Percentiles rank a stretch among this genome's conserved stretches.
Conservation (phyloP, 148 eudicot genomes). For the Heliosperma pusillum region DNA sequence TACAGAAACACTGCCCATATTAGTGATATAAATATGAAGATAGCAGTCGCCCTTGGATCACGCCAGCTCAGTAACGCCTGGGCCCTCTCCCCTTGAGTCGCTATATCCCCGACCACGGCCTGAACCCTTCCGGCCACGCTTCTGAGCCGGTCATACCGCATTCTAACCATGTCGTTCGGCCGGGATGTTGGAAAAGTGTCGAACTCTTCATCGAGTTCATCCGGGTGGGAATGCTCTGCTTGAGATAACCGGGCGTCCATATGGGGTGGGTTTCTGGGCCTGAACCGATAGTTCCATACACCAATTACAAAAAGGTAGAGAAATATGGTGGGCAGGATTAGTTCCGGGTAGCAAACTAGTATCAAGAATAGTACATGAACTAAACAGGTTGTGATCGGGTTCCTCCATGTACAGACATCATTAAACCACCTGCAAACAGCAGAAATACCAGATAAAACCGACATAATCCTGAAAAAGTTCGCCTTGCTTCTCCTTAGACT, state of each 20-base stretch:
- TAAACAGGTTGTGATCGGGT: slow-evolving; percentile 76
- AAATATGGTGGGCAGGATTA: slow-evolving; percentile 80
- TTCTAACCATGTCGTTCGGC: slow-evolving; percentile 57
- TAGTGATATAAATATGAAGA: slow-evolving; percentile 65
- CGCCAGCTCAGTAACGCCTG: slow-evolving; percentile 98
- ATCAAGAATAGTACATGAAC: slow-evolving; percentile 79
- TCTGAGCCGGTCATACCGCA: slow-evolving; percentile 74
- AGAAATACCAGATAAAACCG: slow-evolving; percentile 55
- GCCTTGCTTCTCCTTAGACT: slow-evolving; percentile 87
- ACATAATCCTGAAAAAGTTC: slow-evolving; percentile 74
- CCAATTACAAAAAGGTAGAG: slow-evolving; percentile 89
- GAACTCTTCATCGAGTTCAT: slow-evolving; percentile 88
- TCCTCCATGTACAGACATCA: slow-evolving; percentile 73
- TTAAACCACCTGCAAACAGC: slow-evolving; percentile 59
- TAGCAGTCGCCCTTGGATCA: slow-evolving; percentile 92
- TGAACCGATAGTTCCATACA: slow-evolving; percentile 76
- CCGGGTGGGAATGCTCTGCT: slow-evolving; percentile 71
- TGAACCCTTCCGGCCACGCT: slow-evolving; percentile 81
- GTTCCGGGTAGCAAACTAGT: slow-evolving; percentile 80
- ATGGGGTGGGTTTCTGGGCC: slow-evolving; percentile 82
- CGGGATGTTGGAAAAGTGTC: slow-evolving; percentile 84
- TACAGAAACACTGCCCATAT: slow-evolving; percentile 70
- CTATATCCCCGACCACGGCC: slow-evolving; percentile 85
- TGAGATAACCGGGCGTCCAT: slow-evolving; percentile 86
- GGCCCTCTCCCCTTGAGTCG: slow-evolving; percentile 86